phyloP scores from a whole-genome alignment of 345 rosid species.

The Passiflora organensis region DNA sequence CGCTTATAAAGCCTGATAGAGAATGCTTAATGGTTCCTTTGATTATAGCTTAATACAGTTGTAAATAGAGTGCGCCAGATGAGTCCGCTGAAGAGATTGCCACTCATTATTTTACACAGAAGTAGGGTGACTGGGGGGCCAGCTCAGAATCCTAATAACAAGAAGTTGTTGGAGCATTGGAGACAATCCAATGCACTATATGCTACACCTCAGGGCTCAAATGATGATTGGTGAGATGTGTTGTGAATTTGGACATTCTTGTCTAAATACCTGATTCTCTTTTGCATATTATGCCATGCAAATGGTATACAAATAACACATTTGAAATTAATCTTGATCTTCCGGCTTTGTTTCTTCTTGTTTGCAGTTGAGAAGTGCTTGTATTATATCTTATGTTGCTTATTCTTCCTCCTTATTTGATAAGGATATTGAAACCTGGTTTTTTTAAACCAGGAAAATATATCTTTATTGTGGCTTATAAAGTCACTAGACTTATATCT shows the following conservation, averaged over 20 bases:
- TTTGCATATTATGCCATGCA: no score
- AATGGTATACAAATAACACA: no score
- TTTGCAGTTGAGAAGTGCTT: no score
- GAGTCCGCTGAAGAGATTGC: constrained; percentile 66
- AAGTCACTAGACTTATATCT: no score
- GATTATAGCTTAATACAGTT: constrained; percentile 55
- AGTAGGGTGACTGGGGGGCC: constrained; percentile 68
- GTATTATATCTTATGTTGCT: no score
- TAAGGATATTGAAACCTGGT: no score
- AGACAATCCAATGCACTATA: constrained; percentile 69
- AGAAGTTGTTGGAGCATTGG: constrained; percentile 64
- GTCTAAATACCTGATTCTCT: no score
- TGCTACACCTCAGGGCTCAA: constrained; percentile 82
- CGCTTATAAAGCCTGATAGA: background rate
- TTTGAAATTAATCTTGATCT: no score
- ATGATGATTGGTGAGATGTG: constrained; percentile 81
- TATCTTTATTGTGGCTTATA: background rate
- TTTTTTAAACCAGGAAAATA: no score
- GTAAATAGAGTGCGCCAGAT: constrained; percentile 46
- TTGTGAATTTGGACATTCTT: background rate
- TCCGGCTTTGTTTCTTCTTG: no score
- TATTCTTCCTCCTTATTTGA: no score
- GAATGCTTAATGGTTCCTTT: background rate
- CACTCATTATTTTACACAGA: constrained; percentile 74
- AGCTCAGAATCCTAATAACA: constrained; percentile 54